These are phyloP conservation scores for Hymenoscyphus scutula DNA, from an alignment of 2,329 filamentous ascomycete species.

Conservation along the genomic window DNA sequence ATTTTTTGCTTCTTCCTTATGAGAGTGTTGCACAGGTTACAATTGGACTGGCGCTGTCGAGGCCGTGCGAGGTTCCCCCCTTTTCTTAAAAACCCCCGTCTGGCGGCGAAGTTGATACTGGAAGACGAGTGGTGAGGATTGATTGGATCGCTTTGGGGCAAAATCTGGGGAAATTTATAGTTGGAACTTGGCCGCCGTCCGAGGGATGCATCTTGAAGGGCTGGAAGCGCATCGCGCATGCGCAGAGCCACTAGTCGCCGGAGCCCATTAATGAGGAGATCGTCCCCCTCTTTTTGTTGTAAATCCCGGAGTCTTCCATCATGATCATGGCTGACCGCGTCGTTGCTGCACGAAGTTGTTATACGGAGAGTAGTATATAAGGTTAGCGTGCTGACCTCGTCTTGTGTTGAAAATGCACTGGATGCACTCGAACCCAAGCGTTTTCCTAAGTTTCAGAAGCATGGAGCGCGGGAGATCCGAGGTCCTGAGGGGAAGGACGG, in stretches of 20 bases:
- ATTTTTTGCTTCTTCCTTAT: not conserved
- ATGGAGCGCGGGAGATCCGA: not conserved
- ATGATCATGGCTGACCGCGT: not conserved
- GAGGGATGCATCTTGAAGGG: not conserved
- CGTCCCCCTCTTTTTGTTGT: not conserved
- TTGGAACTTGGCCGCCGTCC: not conserved
- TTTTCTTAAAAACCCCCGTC: not conserved
- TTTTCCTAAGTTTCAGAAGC: not conserved
- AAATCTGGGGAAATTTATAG: conserved; percentile 12
- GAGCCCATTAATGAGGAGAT: not conserved
- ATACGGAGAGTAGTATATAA: not conserved
- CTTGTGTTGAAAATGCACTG: too few species aligned
- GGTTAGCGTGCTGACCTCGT: not conserved
- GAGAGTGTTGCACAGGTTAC: not conserved
- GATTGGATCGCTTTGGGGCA: conserved; percentile 8
- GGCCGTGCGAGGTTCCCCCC: not conserved
- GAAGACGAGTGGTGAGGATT: not conserved
- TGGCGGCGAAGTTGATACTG: not conserved
- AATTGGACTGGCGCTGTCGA: too few species aligned
- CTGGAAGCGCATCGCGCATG: conserved; percentile 2
- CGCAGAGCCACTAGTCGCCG: not conserved
- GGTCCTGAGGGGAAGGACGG: not conserved
- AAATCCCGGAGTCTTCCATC: conserved; percentile 1
- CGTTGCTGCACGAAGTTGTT: too few species aligned
- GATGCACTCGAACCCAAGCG: not conserved